Conservation (phyloP, 192 early-diverging fungal genomes). For the Funneliformis geosporum region DNA sequence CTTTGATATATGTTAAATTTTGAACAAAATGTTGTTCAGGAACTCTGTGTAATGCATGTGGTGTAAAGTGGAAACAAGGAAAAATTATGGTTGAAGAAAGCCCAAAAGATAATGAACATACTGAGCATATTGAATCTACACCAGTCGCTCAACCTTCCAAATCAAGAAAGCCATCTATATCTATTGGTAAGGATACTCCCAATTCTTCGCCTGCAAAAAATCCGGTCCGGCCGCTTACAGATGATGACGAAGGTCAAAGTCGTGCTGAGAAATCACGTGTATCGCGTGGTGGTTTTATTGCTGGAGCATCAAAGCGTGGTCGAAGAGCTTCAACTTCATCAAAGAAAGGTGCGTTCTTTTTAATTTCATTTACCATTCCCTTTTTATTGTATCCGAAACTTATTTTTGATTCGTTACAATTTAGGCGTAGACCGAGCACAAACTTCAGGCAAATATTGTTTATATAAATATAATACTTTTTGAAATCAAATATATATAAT, state of each 20-base stretch:
- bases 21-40: background rate
- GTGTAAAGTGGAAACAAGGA: constrained; percentile 82
- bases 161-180: constrained; percentile 14
- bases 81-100: constrained; percentile 59
- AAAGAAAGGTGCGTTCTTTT: constrained; percentile 18
- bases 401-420: background rate
- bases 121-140: background rate
- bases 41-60: constrained; percentile 80
- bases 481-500: too few species aligned
- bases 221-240: background rate
- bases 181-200: background rate
- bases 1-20: background rate
- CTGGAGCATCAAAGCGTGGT: background rate
- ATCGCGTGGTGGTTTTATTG: background rate
- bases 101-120: background rate
- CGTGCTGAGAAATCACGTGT: background rate
- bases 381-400: background rate
- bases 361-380: background rate
- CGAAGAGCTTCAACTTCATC: constrained; percentile 10
- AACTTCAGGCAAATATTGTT: background rate
- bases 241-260: constrained; percentile 26
- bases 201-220: constrained; percentile 28
- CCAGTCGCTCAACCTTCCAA: background rate
- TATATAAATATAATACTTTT: too few species aligned
- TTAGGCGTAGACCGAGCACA: background rate